Conservation (phyloP, 768 basidiomycete species). For the Hysterangium stoloniferum region DNA sequence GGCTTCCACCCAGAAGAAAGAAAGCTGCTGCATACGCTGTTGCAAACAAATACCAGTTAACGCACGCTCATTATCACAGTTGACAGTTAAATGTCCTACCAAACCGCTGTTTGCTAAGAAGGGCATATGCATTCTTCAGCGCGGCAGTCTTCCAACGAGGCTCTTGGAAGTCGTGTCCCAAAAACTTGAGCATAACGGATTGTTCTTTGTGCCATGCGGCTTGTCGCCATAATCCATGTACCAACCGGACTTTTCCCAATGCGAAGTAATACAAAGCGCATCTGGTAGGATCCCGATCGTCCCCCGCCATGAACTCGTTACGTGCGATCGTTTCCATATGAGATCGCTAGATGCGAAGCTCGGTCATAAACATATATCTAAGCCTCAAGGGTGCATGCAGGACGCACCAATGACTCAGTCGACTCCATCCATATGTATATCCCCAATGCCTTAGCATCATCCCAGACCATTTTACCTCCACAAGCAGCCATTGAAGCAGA, state of each 20-base stretch:
- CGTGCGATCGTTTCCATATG: constrained; percentile 86
- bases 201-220: constrained; percentile 93
- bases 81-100: constrained; percentile 43
- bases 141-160: constrained; percentile 89
- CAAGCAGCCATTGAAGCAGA: constrained; percentile 64
- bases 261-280: constrained; percentile 95
- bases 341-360: constrained; percentile 44
- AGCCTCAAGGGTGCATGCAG: background rate
- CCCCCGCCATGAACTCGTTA: constrained; percentile 86
- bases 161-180: constrained; percentile 81
- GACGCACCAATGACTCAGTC: constrained; percentile 64
- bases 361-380: background rate
- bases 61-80: background rate
- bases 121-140: constrained; percentile 90
- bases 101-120: constrained; percentile 85
- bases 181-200: constrained; percentile 79
- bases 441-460: constrained; percentile 79
- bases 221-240: constrained; percentile 94
- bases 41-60: constrained; percentile 8
- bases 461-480: constrained; percentile 83
- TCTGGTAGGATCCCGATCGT: constrained; percentile 78
- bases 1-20: constrained; percentile 82
- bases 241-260: constrained; percentile 82
- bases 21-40: constrained; percentile 98
- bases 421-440: constrained; percentile 85